phyloP scores from a whole-genome alignment of 345 rosid species.

The Citrus medica region DNA sequence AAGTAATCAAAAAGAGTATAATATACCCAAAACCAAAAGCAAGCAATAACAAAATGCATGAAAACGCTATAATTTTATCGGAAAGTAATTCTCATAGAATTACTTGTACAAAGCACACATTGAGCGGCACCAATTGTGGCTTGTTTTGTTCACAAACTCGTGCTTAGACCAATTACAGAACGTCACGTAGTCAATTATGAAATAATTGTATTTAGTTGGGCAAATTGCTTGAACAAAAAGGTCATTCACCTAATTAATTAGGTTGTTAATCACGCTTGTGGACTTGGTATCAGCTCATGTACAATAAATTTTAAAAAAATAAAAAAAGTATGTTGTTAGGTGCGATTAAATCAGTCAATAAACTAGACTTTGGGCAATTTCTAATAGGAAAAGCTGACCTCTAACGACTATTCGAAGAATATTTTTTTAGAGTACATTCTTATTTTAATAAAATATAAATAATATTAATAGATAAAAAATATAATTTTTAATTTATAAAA shows the following conservation, averaged over 20 bases:
- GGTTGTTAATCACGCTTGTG: conserved; percentile 4
- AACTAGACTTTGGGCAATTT: background rate
- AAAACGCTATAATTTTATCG: background rate
- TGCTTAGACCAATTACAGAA: background rate
- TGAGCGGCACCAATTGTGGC: conserved; percentile 19
- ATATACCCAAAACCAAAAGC: background rate
- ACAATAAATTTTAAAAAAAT: background rate
- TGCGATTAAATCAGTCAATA: background rate
- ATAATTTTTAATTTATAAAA: too few species aligned
- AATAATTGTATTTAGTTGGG: background rate
- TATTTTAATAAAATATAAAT: too few species aligned
- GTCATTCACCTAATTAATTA: background rate
- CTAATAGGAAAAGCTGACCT: background rate
- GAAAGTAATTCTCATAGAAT: background rate
- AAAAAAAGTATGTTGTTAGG: background rate
- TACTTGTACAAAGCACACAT: background rate
- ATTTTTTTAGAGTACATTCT: background rate
- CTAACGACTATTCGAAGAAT: background rate
- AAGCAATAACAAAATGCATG: background rate
- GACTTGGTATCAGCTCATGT: background rate
- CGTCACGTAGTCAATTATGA: background rate
- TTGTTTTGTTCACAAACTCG: background rate
- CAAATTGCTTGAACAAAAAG: background rate
- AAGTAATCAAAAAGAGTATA: too few species aligned
- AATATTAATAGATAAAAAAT: too few species aligned